phyloP scores from a whole-genome alignment of 305 asterid species.

The Monarda citriodora region DNA sequence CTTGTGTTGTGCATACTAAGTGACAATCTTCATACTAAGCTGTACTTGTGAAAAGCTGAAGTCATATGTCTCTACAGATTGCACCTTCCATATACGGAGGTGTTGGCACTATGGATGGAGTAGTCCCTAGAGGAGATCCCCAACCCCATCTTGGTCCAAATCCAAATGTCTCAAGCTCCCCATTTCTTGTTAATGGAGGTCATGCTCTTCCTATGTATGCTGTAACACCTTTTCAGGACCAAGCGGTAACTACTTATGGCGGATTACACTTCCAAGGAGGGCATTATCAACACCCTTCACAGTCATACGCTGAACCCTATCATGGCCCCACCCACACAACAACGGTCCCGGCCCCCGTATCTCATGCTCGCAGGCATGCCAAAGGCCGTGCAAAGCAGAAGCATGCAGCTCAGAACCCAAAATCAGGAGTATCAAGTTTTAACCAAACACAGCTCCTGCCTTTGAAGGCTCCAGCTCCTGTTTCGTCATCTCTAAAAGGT shows the following conservation, averaged over 20 bases:
- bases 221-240: conserved; percentile 18
- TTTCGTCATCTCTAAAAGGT: conserved; percentile 33
- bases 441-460: conserved; percentile 20
- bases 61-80: conserved; percentile 42
- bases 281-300: conserved; percentile 17
- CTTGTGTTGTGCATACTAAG: neutral
- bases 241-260: conserved; percentile 5
- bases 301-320: conserved; percentile 22
- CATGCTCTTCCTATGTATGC: conserved; percentile 14
- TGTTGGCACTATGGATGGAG: conserved; percentile 29
- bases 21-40: conserved; percentile 6
- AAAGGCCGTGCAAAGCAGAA: conserved; percentile 21
- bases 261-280: conserved; percentile 15
- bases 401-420: conserved; percentile 23
- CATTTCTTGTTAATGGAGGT: conserved; percentile 30
- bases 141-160: conserved; percentile 30
- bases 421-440: conserved; percentile 20
- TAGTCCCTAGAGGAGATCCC: conserved; percentile 27
- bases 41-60: conserved; percentile 21
- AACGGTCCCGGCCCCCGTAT: conserved; percentile 16
- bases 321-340: conserved; percentile 21
- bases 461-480: conserved; percentile 30
- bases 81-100: conserved; percentile 38
- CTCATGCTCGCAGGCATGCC: conserved; percentile 36
- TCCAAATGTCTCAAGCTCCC: conserved; percentile 22